These are phyloP conservation scores for Handroanthus guayacan DNA, from an alignment of 257 asterid genomes.

Conservation along the genomic window DNA sequence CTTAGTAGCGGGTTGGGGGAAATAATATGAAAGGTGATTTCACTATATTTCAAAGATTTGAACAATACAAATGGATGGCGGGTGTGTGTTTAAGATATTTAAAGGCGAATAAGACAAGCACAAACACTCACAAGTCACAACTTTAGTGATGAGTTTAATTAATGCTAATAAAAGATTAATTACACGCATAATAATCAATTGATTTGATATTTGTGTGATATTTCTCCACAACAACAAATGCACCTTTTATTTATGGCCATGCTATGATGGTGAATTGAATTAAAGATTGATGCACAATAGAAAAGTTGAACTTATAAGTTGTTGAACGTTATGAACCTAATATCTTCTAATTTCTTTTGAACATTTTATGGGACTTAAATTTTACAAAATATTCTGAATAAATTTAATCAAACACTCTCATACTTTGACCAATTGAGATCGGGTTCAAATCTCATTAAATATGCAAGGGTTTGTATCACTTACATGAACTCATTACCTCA, in stretches of 20 bases:
- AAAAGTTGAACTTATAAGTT: too few species aligned
- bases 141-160: background rate
- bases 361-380: too few species aligned
- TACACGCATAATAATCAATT: background rate
- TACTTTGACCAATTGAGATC: too few species aligned
- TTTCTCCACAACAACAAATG: slow-evolving; percentile 23
- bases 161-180: background rate
- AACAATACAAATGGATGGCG: background rate
- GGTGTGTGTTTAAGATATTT: background rate
- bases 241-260: slow-evolving; percentile 24
- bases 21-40: too few species aligned
- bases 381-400: too few species aligned
- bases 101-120: background rate
- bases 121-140: background rate
- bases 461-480: too few species aligned
- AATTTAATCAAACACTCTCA: too few species aligned
- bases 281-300: background rate
- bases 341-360: too few species aligned
- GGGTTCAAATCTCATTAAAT: too few species aligned
- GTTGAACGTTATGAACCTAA: too few species aligned
- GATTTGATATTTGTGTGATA: background rate
- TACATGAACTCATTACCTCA: background rate
- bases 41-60: too few species aligned
- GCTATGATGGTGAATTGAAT: slow-evolving; percentile 20
- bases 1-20: too few species aligned